A percentile compares a stretch with the other conserved stretches of the same genome.
These are phyloP conservation scores for Ganoderma lingzhi DNA, from an alignment of 1,284 basidiomycete species.

Conservation along the genomic window DNA sequence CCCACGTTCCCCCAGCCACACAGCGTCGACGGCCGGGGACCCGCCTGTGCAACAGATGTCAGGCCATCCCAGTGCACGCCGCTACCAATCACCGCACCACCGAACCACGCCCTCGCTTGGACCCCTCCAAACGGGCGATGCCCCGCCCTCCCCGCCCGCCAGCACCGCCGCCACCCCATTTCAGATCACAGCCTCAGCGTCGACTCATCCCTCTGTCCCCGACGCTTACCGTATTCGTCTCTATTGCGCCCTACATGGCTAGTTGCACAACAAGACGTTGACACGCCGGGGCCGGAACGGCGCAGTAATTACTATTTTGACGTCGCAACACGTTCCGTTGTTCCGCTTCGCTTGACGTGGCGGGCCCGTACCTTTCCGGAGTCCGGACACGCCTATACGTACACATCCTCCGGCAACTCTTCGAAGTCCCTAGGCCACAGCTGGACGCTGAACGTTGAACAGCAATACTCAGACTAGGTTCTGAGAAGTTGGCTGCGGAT, in stretches of 20 bases:
- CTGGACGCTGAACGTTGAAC: too few relatives aligned
- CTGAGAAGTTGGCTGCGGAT: neutral
- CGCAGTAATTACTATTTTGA: neutral
- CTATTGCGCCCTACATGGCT: constrained; percentile 4
- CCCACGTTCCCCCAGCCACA: constrained; percentile 1
- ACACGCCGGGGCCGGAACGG: neutral
- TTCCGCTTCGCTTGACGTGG: neutral
- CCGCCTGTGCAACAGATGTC: neutral
- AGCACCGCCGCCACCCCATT: neutral
- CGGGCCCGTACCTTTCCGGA: neutral
- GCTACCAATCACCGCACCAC: constrained; percentile 4
- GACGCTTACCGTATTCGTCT: neutral
- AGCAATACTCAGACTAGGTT: neutral
- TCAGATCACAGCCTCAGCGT: neutral
- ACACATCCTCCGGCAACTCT: neutral
- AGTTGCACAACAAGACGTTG: neutral
- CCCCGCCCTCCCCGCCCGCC: neutral
- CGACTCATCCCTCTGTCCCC: neutral
- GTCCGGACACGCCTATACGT: neutral
- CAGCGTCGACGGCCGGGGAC: neutral
- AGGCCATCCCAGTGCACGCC: neutral
- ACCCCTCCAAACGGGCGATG: neutral
- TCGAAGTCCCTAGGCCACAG: neutral
- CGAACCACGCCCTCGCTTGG: neutral
- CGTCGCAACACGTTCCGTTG: neutral